phyloP scores from a whole-genome alignment of 2,329 filamentous ascomycete species.

The Fusarium fracticaudum region DNA sequence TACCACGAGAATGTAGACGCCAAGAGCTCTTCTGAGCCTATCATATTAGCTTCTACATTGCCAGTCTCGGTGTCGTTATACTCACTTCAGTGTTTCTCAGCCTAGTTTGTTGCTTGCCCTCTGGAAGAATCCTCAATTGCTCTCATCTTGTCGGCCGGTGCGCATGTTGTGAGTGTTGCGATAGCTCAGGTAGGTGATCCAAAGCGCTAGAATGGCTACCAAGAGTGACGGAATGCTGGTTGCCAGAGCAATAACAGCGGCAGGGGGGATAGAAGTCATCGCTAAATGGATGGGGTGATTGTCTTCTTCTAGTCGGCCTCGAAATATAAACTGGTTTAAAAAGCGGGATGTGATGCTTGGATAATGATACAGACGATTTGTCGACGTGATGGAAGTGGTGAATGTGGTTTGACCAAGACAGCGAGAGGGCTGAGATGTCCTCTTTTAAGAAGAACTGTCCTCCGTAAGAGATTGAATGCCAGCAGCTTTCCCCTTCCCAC shows the following conservation, averaged over 20 bases:
- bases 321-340: not conserved
- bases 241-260: not conserved
- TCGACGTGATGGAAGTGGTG: not conserved
- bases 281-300: not conserved
- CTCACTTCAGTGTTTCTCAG: not conserved
- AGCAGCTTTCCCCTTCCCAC: fast-evolving
- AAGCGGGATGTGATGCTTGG: not conserved
- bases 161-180: not conserved
- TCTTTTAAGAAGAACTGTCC: not conserved
- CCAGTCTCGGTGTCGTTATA: not conserved
- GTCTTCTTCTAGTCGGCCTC: not conserved
- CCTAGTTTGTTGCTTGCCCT: not conserved
- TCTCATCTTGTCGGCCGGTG: not conserved
- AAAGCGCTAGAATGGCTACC: not conserved
- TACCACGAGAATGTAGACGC: fast-evolving
- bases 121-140: not conserved
- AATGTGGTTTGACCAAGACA: fast-evolving
- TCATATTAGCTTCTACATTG: not conserved
- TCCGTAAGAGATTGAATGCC: not conserved
- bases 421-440: not conserved
- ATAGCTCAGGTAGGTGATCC: not conserved
- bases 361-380: not conserved
- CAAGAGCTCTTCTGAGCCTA: not conserved
- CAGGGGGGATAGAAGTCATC: not conserved
- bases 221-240: not conserved